These are phyloP conservation scores for Termitomyces sp. DNA, from an alignment of 768 basidiomycete genomes.

Conservation along the genomic window DNA sequence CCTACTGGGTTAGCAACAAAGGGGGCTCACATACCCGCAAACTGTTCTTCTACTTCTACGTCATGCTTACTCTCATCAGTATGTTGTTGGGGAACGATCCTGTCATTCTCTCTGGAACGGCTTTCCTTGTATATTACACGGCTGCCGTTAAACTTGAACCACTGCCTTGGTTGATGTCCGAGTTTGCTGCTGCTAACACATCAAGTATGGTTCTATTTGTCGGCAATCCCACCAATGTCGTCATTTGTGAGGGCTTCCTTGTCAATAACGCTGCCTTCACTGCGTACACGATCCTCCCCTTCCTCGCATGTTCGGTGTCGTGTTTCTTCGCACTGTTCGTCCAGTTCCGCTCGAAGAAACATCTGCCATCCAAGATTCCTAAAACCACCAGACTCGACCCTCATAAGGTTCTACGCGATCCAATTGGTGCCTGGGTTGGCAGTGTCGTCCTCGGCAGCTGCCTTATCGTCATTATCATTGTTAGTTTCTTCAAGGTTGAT, in stretches of 20 bases:
- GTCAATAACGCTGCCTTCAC: constrained; percentile 79
- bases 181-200: constrained; percentile 79
- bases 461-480: constrained; percentile 70
- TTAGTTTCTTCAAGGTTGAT: constrained; percentile 74
- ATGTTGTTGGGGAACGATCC: constrained; percentile 89
- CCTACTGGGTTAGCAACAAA: constrained; percentile 84
- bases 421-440: constrained; percentile 70
- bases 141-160: constrained; percentile 53
- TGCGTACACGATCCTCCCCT: constrained; percentile 80
- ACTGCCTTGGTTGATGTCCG: constrained; percentile 66
- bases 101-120: constrained; percentile 87
- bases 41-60: constrained; percentile 78
- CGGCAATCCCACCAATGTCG: constrained; percentile 93
- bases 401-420: constrained; percentile 66
- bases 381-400: constrained; percentile 36
- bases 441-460: constrained; percentile 59
- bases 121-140: constrained; percentile 88
- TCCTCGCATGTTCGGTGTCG: constrained; percentile 58
- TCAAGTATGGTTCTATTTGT: constrained; percentile 74
- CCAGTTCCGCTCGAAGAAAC: constrained; percentile 51
- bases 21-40: constrained; percentile 70
- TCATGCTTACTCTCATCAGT: constrained; percentile 76
- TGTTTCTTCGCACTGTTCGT: constrained; percentile 54
- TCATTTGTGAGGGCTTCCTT: constrained; percentile 82
- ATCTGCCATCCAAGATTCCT: constrained; percentile 44